A percentile compares a stretch with the other conserved stretches of the same genome.
phyloP scores from a whole-genome alignment of 2,329 filamentous ascomycete genomes.

The Nannizzia gypsea region DNA sequence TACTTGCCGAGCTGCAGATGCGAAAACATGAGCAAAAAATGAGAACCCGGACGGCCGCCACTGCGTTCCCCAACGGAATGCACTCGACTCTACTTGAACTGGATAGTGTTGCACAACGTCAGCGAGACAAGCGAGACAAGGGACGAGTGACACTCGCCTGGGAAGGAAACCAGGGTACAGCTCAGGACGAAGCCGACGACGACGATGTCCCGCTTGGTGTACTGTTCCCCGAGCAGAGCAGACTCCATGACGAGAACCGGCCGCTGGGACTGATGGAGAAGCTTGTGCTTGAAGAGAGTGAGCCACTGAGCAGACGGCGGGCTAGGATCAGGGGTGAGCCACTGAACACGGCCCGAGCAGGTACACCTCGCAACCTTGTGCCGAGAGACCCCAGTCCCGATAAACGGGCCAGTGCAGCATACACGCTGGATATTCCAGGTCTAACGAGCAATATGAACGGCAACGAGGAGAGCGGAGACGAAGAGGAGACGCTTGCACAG shows the following conservation, averaged over 20 bases:
- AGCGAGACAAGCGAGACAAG: conserved; percentile 60
- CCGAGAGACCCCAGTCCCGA: conserved; percentile 13
- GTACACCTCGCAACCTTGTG: not conserved
- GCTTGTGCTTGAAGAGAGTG: conserved; percentile 80
- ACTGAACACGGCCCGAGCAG: conserved; percentile 18
- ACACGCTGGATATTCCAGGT: conserved; percentile 22
- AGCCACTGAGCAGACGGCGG: conserved; percentile 68
- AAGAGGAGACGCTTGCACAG: conserved; percentile 36
- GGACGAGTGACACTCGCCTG: conserved; percentile 80
- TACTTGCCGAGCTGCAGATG: conserved; percentile 82
- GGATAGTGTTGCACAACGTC: conserved; percentile 77
- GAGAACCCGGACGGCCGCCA: conserved; percentile 58
- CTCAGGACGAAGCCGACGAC: conserved; percentile 45
- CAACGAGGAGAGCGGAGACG: conserved; percentile 20
- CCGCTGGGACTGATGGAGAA: conserved; percentile 46
- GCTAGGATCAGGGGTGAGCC: conserved; percentile 58
- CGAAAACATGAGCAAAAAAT: conserved; percentile 80
- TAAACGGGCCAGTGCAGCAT: conserved; percentile 26
- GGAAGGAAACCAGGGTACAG: conserved; percentile 49
- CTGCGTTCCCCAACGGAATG: conserved; percentile 61
- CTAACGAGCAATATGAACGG: conserved; percentile 8
- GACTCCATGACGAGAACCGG: conserved; percentile 23
- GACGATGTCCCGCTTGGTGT: conserved; percentile 83
- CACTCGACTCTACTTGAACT: conserved; percentile 82
- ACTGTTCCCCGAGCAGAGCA: conserved; percentile 48